Evolutionary conservation across 2,329 filamentous ascomycete species (phyloP), one percentile per base, ranked within the genome.

Genomic region (Colletotrichum endophyticum): DNA sequence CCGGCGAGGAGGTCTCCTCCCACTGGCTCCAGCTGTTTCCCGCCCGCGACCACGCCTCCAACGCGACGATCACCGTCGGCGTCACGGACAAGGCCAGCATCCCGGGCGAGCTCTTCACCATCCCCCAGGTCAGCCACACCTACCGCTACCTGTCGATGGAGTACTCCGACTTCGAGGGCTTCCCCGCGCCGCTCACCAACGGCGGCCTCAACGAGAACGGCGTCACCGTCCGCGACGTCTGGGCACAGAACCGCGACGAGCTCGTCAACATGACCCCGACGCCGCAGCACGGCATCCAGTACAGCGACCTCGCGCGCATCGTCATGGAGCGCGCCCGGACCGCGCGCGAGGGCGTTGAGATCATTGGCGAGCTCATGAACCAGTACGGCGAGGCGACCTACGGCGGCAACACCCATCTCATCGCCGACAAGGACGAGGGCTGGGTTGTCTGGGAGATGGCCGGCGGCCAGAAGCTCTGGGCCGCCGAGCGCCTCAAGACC

Each of bases 1-100:
- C 86, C 6, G 87, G 87, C 61, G 87, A 89, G 76, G 86, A 88
- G 77, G 86, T 88, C 0, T 88, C 87, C 0, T 86, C 84, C 11
- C 87, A 88, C 74, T 88, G 86, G 86, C 85, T 88, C 28, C 84
- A 88, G 72, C 80, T 88, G 36, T 88, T 88, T 63, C 82, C 86
- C 1, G 86, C 85, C 2, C 80, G 79, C 36, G 83, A 88, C 62
- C 82, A 88, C 67, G 78, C 82, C 2, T 57, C 84, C 1, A 87
- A 88, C 66, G 84, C 83, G 1, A 88, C 85, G 0, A 83, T 88
- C 67, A 84, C 81, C 61, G 85, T 87, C 11, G 86, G 86, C n/a
- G 85, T 87, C 8, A 86, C 86, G 8, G 75, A 83, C 70, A 82
- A 84, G 69, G 85, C 86, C 27, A 79, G 80, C 30, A 81, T 86